Evolutionary conservation across 345 rosid genomes (phyloP).

Genomic region (rapeseed (Brassica napus)): Da-Ae NC_063443.1:12150501-12151000

Average conservation of each 20-base stretch:
- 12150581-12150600: conserved; percentile 69
- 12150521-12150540: conserved; percentile 67
- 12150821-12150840: conserved; percentile 80
- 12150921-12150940: not conserved
- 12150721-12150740: conserved; percentile 74
- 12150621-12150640: conserved; percentile 74
- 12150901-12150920: conserved; percentile 73
- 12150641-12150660: conserved; percentile 76
- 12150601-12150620: conserved; percentile 79
- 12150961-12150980: not conserved
- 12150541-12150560: conserved; percentile 73
- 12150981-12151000: not conserved
- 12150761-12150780: conserved; percentile 76
- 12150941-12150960: not conserved
- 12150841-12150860: conserved; percentile 73
- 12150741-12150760: conserved; percentile 79
- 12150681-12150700: conserved; percentile 85
- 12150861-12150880: conserved; percentile 81
- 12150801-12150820: conserved; percentile 77
- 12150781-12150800: conserved; percentile 78
- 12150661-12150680: conserved; percentile 69
- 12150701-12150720: conserved; percentile 82
- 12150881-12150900: conserved; percentile 73
- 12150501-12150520: not conserved
- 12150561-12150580: conserved; percentile 71